phyloP scores from a whole-genome alignment of 768 basidiomycete genomes.

The Phanerodontia chrysosporium region DNA sequence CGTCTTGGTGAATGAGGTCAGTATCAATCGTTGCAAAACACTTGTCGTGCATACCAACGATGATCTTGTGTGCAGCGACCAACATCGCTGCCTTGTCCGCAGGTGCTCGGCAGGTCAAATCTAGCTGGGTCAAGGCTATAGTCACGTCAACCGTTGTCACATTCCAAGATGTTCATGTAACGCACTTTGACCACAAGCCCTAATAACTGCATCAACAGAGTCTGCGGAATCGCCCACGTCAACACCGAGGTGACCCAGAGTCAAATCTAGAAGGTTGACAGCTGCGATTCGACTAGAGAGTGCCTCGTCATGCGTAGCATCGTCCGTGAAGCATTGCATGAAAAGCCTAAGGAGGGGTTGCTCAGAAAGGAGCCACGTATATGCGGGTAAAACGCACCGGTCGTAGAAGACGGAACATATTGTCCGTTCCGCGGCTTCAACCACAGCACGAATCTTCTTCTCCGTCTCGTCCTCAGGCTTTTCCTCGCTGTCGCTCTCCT shows the following conservation, averaged over 20 bases:
- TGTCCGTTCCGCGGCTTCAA: slow-evolving; percentile 72
- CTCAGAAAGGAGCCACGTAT: background rate
- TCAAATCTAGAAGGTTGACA: slow-evolving; percentile 85
- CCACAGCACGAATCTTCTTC: slow-evolving; percentile 48
- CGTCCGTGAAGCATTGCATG: slow-evolving; percentile 67
- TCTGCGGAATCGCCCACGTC: slow-evolving; percentile 54
- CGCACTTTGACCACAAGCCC: slow-evolving; percentile 75
- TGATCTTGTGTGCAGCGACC: slow-evolving; percentile 78
- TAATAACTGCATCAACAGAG: slow-evolving; percentile 60
- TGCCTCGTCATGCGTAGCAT: slow-evolving; percentile 85
- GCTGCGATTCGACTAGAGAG: slow-evolving; percentile 87
- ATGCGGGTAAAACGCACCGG: slow-evolving; percentile 37
- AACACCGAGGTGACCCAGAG: slow-evolving; percentile 85
- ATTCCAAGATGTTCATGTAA: slow-evolving; percentile 10
- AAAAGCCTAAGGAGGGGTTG: slow-evolving; percentile 52
- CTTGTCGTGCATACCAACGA: slow-evolving; percentile 65
- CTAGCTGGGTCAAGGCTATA: slow-evolving; percentile 52
- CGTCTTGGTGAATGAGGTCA: slow-evolving; percentile 43
- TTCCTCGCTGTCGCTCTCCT: slow-evolving; percentile 24
- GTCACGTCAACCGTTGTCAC: slow-evolving; percentile 12
- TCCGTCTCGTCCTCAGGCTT: slow-evolving; percentile 34
- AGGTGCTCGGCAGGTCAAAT: slow-evolving; percentile 52
- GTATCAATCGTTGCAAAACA: background rate
- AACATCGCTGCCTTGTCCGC: slow-evolving; percentile 76
- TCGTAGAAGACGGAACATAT: slow-evolving; percentile 81